Evolutionary conservation across 139 green algal species (phyloP), one percentile per base, ranked within the genome.

Genomic region (Spirogloea muscicola): DNA sequence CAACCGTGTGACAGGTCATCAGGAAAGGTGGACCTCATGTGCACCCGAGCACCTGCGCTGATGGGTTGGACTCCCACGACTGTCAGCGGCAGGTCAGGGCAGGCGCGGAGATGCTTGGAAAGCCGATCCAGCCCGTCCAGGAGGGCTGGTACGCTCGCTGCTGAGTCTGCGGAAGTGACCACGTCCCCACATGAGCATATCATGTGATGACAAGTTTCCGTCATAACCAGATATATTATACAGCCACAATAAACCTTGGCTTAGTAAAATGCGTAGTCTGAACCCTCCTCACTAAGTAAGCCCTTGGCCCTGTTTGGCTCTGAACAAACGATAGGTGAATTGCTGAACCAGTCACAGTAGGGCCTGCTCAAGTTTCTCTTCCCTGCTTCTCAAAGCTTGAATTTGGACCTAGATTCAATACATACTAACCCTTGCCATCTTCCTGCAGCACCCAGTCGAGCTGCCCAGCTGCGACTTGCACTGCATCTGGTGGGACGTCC

Each of bases 41-140:
- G n/a, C n/a, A n/a, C n/a, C n/a, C n/a, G n/a, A n/a, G n/a, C n/a
- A 81, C 73, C 73, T 18, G 73, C 34, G 36, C 38, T 58, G 38
- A 80, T 21, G 36, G 74, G 49, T 18, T 82, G 74, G 37, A 82
- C 33, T 33, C 33, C 40, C 33, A 79, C 74, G 13, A 82, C 36
- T 7, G 10, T 39, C 25, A 82, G 59, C n/a, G 74, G 74, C 59
- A 82, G 43, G 33, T 16, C 29, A 10, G 16, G 36, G 27, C 79
- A 57, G 13, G 18, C 25, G 43, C 74, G 44, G 48, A 82, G 68
- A 27, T 27, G 36, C 55, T 80, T 81, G 33, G 74, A 79, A 31
- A 82, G 37, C 3, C 72, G 36, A n/a, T 59, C 38, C 34, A 80
- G 79, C 25, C n/a, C 48, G 29, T 74, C 61, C 7, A 49, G 69